These are phyloP conservation scores for Zanthoxylum bungeanum DNA, from an alignment of 345 rosid genomes.

Conservation along the genomic window DNA sequence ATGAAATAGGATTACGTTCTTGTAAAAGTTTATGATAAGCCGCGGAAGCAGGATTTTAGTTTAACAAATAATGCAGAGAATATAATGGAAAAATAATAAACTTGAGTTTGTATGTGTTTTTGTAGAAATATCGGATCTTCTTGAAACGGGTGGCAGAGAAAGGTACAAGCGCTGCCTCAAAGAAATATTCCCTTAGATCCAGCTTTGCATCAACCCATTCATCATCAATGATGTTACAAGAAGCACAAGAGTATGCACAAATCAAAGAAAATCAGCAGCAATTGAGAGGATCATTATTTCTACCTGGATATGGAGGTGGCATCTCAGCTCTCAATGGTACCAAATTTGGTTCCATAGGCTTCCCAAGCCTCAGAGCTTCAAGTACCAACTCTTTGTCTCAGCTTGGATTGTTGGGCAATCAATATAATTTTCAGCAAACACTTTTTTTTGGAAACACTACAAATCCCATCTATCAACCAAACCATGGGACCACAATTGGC, in stretches of 20 bases:
- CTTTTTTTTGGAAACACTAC: background rate
- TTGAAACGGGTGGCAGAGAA: constrained; percentile 42
- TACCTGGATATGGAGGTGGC: constrained; percentile 1
- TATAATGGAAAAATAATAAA: too few species aligned
- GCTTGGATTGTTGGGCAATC: background rate
- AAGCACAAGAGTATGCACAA: background rate
- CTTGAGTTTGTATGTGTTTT: background rate
- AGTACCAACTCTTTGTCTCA: constrained; percentile 7
- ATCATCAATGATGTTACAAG: background rate
- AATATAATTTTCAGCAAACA: constrained; percentile 4
- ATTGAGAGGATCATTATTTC: background rate
- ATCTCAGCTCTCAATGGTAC: background rate
- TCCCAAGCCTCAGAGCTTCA: constrained; percentile 6
- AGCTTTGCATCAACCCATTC: constrained; percentile 28
- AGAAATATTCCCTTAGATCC: constrained; percentile 22
- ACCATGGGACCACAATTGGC: background rate
- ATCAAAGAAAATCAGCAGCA: background rate
- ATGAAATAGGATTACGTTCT: background rate
- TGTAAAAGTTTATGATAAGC: background rate
- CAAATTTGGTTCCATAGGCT: background rate
- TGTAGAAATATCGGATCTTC: constrained; percentile 70
- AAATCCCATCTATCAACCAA: constrained; percentile 1
- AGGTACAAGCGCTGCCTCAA: constrained; percentile 9
- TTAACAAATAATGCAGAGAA: too few species aligned
- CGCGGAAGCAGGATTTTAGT: too few species aligned